Percentiles rank a stretch among this genome's conserved stretches.
These are phyloP conservation scores for Coemansia sp. DNA, from an alignment of 192 early-diverging fungal genomes.

Conservation along the genomic window DNA sequence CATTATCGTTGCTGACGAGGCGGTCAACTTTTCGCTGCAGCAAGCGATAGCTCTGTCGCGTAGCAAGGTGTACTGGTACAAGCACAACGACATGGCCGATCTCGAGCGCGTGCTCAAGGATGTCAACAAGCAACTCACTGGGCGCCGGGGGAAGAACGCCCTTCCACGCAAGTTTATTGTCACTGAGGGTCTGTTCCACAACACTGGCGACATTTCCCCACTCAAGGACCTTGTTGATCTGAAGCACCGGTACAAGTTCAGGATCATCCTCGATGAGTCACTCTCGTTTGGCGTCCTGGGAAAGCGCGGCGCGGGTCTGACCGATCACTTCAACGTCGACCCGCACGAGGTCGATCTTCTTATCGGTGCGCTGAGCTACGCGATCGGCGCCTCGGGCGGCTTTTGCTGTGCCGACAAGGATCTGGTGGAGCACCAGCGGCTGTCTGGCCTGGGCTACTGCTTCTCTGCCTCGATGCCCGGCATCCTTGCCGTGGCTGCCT, in stretches of 20 bases:
- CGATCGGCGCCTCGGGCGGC: constrained; percentile 84
- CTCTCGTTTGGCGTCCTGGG: constrained; percentile 89
- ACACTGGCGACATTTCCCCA: constrained; percentile 85
- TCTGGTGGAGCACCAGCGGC: constrained; percentile 88
- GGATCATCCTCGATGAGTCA: constrained; percentile 92
- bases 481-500: constrained; percentile 85
- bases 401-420: constrained; percentile 89
- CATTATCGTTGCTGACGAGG: constrained; percentile 92
- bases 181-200: constrained; percentile 87
- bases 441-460: constrained; percentile 87
- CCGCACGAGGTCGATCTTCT: constrained; percentile 86
- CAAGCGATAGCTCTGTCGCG: constrained; percentile 91
- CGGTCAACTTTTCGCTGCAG: constrained; percentile 84
- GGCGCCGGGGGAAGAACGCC: constrained; percentile 69
- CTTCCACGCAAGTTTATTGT: constrained; percentile 93
- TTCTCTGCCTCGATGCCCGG: constrained; percentile 96
- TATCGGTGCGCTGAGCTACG: constrained; percentile 78
- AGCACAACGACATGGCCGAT: constrained; percentile 97
- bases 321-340: constrained; percentile 78
- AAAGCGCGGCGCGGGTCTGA: constrained; percentile 82
- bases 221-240: constrained; percentile 81
- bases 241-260: constrained; percentile 96
- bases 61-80: constrained; percentile 86
- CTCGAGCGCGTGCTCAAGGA: constrained; percentile 83
- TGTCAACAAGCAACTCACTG: constrained; percentile 66